These are phyloP conservation scores for Pulveroboletus ravenelii DNA, from an alignment of 768 basidiomycete species.

Conservation along the genomic window DNA sequence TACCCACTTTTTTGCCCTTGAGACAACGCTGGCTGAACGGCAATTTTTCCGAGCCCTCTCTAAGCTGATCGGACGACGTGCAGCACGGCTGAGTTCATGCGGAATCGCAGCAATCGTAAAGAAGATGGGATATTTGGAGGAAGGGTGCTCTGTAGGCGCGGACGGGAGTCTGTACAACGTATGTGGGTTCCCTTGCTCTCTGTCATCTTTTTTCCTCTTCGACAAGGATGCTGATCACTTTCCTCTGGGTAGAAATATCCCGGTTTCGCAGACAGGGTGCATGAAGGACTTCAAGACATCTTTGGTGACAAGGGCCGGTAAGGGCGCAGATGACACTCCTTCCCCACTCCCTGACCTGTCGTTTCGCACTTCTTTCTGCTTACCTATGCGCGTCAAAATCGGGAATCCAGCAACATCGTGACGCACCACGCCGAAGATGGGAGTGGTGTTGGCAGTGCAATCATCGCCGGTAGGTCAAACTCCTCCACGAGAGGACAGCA, in stretches of 20 bases:
- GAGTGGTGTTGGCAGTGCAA: constrained; percentile 92
- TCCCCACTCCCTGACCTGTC: neutral
- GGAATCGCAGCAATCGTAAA: constrained; percentile 95
- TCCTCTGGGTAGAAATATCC: constrained; percentile 82
- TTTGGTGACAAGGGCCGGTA: constrained; percentile 95
- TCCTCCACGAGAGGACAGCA: neutral
- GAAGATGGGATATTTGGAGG: constrained; percentile 91
- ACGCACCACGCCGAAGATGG: constrained; percentile 43
- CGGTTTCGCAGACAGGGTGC: constrained; percentile 86
- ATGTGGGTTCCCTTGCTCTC: constrained; percentile 21
- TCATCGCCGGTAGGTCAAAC: constrained; percentile 70
- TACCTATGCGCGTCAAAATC: constrained; percentile 64
- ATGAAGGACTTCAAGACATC: constrained; percentile 88
- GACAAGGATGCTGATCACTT: neutral
- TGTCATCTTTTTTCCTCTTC: neutral
- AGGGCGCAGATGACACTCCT: constrained; percentile 25
- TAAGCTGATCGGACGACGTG: constrained; percentile 81
- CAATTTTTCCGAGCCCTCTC: constrained; percentile 96
- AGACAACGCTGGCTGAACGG: constrained; percentile 93
- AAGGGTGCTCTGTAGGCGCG: constrained; percentile 84
- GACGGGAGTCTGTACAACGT: constrained; percentile 97
- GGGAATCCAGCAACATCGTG: constrained; percentile 37
- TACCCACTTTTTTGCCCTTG: constrained; percentile 92
- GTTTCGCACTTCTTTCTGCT: constrained; percentile 17
- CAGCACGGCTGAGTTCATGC: constrained; percentile 88